Base-by-base conservation (phyloP, 495 filamentous ascomycete genomes). In the Hypoxylon crocopeplum region DNA sequence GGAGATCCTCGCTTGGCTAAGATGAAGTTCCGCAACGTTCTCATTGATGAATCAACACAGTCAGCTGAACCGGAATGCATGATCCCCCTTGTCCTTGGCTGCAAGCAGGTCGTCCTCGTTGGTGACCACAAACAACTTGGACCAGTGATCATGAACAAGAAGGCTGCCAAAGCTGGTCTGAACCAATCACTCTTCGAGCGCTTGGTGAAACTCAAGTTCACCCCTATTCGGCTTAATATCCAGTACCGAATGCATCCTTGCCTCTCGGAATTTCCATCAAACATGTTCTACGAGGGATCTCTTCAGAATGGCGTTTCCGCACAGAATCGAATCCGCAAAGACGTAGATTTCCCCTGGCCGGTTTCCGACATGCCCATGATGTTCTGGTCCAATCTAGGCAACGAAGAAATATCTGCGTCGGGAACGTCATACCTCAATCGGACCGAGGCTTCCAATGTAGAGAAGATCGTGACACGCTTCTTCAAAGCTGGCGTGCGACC, bases 131-230 rank as follows among this genome's bases (percentile, higher is more conserved):
- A 97, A 72, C 94, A 99, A 73, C 86, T 99, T 53, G 94, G 94
- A 0, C 94, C 94, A 7, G 94, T 99, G 65, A 97, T 99, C 72
- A 99, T 99, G 95, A 98, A 98, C 82, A 99, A 99, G 84, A 98
- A 97, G 74, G 94, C 94, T 2, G 94, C 94, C 59, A 97, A 97
- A 74, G 94, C 94, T 48, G 94, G 94, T 58, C 78, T 99, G 19
- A 97, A 98, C 72, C 95, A 98, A 74, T 97, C 92, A 7, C 83
- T 99, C 37, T 99, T 99, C 62, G 94, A 99, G 74, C 91, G 94
- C 66, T 81, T 99, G 30, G 94, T 99, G 65, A 92, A 93, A 64
- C 81, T 98, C 36, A 89, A 90, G n/a, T 89, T 92, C 69, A 87
- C 87, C 6, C 94, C 94, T 6, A 97, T 97, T 62, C 88, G 94